phyloP scores from a whole-genome alignment of 1,284 basidiomycete genomes.

The Cutaneotrichosporon cavernicola region DNA sequence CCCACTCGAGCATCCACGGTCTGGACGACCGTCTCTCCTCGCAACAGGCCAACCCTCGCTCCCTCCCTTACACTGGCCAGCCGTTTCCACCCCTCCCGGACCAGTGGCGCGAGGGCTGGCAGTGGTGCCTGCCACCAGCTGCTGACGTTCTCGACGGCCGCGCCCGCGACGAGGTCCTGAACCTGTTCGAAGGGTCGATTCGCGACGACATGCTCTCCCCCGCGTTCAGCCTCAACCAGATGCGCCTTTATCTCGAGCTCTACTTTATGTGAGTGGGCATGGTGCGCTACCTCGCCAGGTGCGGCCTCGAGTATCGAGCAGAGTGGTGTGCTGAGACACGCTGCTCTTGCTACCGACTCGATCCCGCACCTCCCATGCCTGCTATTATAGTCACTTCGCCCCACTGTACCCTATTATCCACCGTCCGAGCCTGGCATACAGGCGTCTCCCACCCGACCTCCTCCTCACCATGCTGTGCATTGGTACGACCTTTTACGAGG shows the following conservation, averaged over 20 bases:
- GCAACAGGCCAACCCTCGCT: conserved; percentile 8
- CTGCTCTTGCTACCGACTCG: conserved; percentile 2
- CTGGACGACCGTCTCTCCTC: not conserved
- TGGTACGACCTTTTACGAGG: conserved; percentile 30
- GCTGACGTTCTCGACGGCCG: conserved; percentile 6
- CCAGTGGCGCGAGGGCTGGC: conserved; percentile 5
- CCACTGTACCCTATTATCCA: conserved; percentile 37
- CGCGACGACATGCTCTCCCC: conserved; percentile 16
- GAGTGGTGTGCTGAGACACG: conserved; percentile 1
- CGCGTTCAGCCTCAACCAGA: conserved; percentile 17
- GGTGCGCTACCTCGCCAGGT: conserved; percentile 4
- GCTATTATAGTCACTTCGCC: conserved; percentile 27
- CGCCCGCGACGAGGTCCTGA: conserved; percentile 7
- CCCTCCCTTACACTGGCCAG: not conserved
- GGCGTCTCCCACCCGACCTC: conserved; percentile 30
- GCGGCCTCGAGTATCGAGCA: not conserved
- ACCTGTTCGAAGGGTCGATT: conserved; percentile 13
- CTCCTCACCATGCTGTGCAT: conserved; percentile 32
- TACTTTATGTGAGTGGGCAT: conserved; percentile 31
- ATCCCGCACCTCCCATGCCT: not conserved
- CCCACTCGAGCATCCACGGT: not conserved
- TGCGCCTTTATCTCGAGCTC: conserved; percentile 34
- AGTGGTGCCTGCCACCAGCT: conserved; percentile 9
- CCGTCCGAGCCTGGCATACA: conserved; percentile 28
- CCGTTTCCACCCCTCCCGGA: conserved; percentile 8